Conservation (phyloP, 768 basidiomycete species). For the Tulasnella sp. region DNA sequence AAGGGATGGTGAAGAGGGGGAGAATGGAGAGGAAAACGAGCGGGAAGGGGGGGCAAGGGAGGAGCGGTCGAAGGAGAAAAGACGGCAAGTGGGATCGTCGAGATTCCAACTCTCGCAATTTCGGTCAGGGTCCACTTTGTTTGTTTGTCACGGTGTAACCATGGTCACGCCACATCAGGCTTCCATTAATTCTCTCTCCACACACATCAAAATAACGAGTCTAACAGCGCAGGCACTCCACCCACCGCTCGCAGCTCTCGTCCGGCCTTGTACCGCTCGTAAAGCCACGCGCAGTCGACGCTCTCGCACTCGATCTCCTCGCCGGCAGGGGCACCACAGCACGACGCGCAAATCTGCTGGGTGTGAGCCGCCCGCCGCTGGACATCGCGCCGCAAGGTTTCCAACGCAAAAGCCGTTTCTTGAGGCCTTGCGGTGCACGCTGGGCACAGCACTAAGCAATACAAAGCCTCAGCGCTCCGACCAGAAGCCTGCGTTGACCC, state of each 20-base stretch:
- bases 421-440: conserved; percentile 58
- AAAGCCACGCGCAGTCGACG: conserved; percentile 85
- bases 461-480: neutral
- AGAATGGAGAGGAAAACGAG: conserved; percentile 13
- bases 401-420: conserved; percentile 60
- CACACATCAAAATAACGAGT: conserved; percentile 6
- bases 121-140: conserved; percentile 3
- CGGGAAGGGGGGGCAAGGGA: conserved; percentile 1
- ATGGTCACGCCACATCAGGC: neutral
- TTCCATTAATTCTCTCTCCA: neutral
- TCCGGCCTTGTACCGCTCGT: conserved; percentile 60
- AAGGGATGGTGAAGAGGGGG: conserved; percentile 11
- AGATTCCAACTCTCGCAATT: conserved; percentile 17
- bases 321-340: conserved; percentile 56
- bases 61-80: neutral
- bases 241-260: conserved; percentile 44
- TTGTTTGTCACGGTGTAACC: conserved; percentile 13
- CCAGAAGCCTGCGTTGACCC: neutral
- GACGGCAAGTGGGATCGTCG: neutral
- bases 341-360: conserved; percentile 74
- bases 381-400: conserved; percentile 56
- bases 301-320: conserved; percentile 78
- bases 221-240: conserved; percentile 34
- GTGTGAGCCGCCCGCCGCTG: conserved; percentile 60
- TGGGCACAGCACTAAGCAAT: conserved; percentile 54